A percentile compares a stretch with the other conserved stretches of the same genome.
Conservation (phyloP, 257 asterid genomes). For the Agastache rugosa region DNA sequence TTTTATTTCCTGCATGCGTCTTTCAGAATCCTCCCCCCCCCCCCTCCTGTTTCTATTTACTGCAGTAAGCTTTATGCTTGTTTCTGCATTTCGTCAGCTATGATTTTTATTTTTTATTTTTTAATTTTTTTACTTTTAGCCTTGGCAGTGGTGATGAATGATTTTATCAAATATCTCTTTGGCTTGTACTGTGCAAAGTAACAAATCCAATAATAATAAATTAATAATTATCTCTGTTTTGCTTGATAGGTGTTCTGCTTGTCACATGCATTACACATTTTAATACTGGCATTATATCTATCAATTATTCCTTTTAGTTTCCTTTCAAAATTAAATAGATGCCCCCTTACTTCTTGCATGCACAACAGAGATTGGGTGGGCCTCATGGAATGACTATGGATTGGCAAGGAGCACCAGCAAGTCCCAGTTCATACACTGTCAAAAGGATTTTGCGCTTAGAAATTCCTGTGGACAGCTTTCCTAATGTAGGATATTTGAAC, state of each 20-base stretch:
- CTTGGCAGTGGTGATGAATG: slow-evolving; percentile 6
- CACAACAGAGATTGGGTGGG: slow-evolving; percentile 75
- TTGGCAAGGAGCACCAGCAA: slow-evolving; percentile 99
- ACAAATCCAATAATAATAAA: not conserved
- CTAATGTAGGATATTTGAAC: slow-evolving; percentile 62
- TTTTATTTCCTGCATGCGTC: not conserved
- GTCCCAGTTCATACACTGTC: slow-evolving; percentile 93
- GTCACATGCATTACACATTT: not conserved
- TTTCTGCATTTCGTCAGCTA: slow-evolving; percentile 3
- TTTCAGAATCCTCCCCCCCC: not conserved
- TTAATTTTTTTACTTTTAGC: slow-evolving; percentile 2
- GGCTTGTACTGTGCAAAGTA: slow-evolving; percentile 7
- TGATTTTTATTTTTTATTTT: slow-evolving; percentile 5
- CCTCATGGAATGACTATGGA: slow-evolving; percentile 98
- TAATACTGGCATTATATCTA: not conserved
- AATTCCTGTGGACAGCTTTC: slow-evolving; percentile 92
- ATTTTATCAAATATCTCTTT: not conserved
- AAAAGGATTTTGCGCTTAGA: slow-evolving; percentile 93
- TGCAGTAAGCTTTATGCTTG: slow-evolving; percentile 5
- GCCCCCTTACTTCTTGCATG: slow-evolving; percentile 9
- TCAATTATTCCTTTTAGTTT: not conserved
- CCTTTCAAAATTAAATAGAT: slow-evolving; percentile 11
- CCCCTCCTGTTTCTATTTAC: too few species aligned
- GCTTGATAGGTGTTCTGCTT: slow-evolving; percentile 15
- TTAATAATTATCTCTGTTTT: not conserved